These are phyloP conservation scores for Diutina pseudorugosa DNA, from an alignment of 1,139 yeast genomes.

Conservation along the genomic window DNA sequence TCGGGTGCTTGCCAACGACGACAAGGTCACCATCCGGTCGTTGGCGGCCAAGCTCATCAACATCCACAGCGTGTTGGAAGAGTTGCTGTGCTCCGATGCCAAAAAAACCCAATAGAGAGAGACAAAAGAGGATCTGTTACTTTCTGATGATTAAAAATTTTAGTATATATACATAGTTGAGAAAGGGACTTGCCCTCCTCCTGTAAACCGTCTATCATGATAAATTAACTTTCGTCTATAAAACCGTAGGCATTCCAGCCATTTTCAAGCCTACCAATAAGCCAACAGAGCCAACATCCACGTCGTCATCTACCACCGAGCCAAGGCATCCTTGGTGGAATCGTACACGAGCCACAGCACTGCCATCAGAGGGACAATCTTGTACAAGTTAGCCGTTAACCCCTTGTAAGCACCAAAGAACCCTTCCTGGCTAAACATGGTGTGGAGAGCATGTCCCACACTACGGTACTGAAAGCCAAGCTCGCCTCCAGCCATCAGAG, in stretches of 20 bases:
- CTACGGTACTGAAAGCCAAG: constrained; percentile 72
- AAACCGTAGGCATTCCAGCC: too few relatives aligned
- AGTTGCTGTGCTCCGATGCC: constrained; percentile 18
- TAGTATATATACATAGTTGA: background rate
- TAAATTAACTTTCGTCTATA: too few relatives aligned
- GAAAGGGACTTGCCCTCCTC: background rate
- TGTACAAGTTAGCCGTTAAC: constrained; percentile 74
- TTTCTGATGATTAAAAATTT: background rate
- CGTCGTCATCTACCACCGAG: too few relatives aligned
- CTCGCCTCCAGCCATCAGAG: constrained; percentile 67
- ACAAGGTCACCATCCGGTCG: constrained; percentile 17
- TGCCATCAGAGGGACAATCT: constrained; percentile 92
- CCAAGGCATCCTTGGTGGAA: constrained; percentile 34
- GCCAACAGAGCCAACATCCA: too few relatives aligned
- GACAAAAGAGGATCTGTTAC: background rate
- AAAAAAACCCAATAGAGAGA: constrained; percentile 8
- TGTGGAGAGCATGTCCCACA: constrained; percentile 56
- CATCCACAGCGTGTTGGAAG: constrained; percentile 31
- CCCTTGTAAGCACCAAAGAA: constrained; percentile 78
- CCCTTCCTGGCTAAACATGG: constrained; percentile 68
- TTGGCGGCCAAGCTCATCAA: constrained; percentile 31
- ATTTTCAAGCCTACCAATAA: too few relatives aligned
- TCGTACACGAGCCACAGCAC: constrained; percentile 89
- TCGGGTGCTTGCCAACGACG: constrained; percentile 23
- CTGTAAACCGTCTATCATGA: background rate